These are phyloP conservation scores for Phytophthora pseudosyringae DNA, from an alignment of 352 stramenopile genomes.

Conservation along the genomic window DNA sequence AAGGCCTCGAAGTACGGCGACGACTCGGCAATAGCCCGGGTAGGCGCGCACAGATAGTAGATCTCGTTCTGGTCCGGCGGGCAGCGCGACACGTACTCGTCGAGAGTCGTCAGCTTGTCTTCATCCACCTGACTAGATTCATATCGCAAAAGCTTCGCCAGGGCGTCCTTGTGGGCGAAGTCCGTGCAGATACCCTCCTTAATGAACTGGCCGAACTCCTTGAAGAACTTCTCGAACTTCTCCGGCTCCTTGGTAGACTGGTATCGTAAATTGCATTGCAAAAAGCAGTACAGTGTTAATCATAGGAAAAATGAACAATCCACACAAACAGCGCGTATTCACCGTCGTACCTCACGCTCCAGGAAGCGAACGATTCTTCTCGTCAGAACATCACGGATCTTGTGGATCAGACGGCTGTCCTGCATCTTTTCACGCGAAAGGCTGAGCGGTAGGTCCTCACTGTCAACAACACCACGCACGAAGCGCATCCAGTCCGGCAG, in stretches of 20 bases:
- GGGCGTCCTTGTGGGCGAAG: slow-evolving; percentile 86
- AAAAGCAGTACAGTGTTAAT: neutral
- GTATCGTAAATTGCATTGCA: slow-evolving; percentile 3
- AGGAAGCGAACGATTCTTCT: slow-evolving; percentile 91
- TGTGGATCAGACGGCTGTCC: slow-evolving; percentile 96
- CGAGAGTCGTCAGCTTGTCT: slow-evolving; percentile 95
- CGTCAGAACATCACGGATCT: slow-evolving; percentile 97
- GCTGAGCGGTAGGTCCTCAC: slow-evolving; percentile 98
- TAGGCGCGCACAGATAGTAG: slow-evolving; percentile 98
- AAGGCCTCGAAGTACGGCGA: slow-evolving; percentile 99
- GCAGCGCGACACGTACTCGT: slow-evolving; percentile 98
- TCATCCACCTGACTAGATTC: slow-evolving; percentile 95
- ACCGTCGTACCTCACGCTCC: slow-evolving; percentile 68
- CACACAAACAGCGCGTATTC: neutral
- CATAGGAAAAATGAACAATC: neutral
- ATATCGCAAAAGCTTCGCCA: slow-evolving; percentile 99
- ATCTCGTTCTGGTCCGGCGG: slow-evolving; percentile 98
- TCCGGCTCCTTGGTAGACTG: slow-evolving; percentile 94
- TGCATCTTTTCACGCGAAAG: slow-evolving; percentile 99
- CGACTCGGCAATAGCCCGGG: slow-evolving; percentile 93
- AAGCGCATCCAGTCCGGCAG: slow-evolving; percentile 98
- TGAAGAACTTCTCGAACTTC: slow-evolving; percentile 98
- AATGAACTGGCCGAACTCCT: slow-evolving; percentile 97
- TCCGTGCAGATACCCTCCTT: slow-evolving; percentile 99
- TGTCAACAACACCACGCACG: slow-evolving; percentile 93